Percentiles rank a stretch among this genome's conserved stretches.
Evolutionary conservation across 148 eudicot species (phyloP).

Genomic region (Cornus controversa): DNA sequence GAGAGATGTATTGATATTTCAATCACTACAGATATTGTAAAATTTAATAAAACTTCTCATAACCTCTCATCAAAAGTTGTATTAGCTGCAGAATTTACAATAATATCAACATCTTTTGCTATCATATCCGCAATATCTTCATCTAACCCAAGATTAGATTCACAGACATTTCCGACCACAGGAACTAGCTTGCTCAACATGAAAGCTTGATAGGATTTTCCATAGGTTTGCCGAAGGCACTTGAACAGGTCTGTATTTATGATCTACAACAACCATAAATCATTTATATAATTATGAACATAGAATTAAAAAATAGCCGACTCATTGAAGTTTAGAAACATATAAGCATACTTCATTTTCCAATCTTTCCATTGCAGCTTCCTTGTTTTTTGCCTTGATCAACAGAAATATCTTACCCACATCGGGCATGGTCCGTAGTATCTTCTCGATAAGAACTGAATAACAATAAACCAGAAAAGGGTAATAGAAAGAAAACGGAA

Average conservation of each 20-base stretch:
- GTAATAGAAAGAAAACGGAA: neutral
- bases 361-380: constrained; percentile 69
- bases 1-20: neutral
- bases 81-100: constrained; percentile 96
- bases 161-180: constrained; percentile 83
- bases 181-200: constrained; percentile 93
- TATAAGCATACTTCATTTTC: constrained; percentile 62
- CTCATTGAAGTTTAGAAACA: no score
- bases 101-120: constrained; percentile 66
- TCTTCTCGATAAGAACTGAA: constrained; percentile 91
- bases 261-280: constrained; percentile 36
- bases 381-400: constrained; percentile 83
- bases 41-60: neutral
- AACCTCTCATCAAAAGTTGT: constrained; percentile 98
- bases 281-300: neutral
- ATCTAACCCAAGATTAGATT: constrained; percentile 72
- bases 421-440: constrained; percentile 82
- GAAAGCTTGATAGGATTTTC: constrained; percentile 80
- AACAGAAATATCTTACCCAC: constrained; percentile 80
- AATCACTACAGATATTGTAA: neutral
- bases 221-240: constrained; percentile 72
- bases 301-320: neutral
- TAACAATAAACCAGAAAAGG: constrained; percentile 1
- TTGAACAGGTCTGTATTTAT: constrained; percentile 77
- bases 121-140: constrained; percentile 42